Evolutionary conservation across 176 grass and related monocot species (phyloP).

Genomic region (Triticum urartu): DNA sequence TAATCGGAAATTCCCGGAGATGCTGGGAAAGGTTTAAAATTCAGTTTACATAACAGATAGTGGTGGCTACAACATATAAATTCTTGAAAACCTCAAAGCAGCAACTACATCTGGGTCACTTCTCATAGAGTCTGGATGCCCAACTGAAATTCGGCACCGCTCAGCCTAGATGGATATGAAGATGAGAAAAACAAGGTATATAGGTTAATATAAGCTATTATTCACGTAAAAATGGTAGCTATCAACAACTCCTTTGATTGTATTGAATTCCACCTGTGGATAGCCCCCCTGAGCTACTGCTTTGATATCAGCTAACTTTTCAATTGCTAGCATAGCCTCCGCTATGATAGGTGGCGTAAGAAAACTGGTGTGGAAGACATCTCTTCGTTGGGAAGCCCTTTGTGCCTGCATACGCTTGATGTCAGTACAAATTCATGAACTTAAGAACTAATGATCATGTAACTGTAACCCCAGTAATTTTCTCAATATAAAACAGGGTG

Average conservation of each 20-base stretch:
- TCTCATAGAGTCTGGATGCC: constrained; percentile 63
- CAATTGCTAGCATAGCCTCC: constrained; percentile 61
- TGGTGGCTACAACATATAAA: constrained; percentile 8
- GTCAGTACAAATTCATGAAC: background rate
- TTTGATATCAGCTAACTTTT: constrained; percentile 76
- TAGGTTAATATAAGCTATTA: background rate
- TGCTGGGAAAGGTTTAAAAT: constrained; percentile 50
- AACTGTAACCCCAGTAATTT: background rate
- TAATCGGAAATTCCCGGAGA: constrained; percentile 89
- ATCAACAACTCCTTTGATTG: constrained; percentile 1
- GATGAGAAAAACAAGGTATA: constrained; percentile 12
- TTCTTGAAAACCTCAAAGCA: constrained; percentile 81
- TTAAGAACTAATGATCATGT: background rate
- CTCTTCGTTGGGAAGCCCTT: constrained; percentile 65
- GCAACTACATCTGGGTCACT: constrained; percentile 81
- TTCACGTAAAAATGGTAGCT: background rate
- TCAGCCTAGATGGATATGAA: constrained; percentile 63
- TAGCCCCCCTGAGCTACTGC: constrained; percentile 89
- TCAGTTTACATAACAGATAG: constrained; percentile 41
- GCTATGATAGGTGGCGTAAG: constrained; percentile 73
- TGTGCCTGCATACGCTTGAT: constrained; percentile 46
- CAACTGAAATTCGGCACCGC: constrained; percentile 79
- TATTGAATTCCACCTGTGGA: constrained; percentile 59
- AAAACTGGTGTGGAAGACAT: constrained; percentile 75
- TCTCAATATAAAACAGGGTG: background rate